A percentile compares a stretch with the other conserved stretches of the same genome.
These are phyloP conservation scores for Trichoderma semiorbis DNA, from an alignment of 2,329 filamentous ascomycete species.

Conservation along the genomic window DNA sequence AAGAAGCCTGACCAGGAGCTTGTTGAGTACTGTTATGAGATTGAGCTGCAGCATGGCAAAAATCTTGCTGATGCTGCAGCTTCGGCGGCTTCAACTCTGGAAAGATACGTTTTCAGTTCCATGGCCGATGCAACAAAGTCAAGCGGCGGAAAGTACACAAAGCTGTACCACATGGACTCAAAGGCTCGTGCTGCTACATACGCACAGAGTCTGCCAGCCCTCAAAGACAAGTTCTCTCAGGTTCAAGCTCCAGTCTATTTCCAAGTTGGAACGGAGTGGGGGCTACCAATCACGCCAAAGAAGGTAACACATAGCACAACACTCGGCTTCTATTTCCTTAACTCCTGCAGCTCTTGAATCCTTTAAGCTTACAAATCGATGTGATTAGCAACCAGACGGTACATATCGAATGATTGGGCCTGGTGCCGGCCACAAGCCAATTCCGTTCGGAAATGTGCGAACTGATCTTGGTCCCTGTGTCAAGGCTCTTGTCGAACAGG, in stretches of 20 bases:
- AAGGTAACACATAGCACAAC: constrained; percentile 12
- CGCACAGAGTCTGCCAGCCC: constrained; percentile 15
- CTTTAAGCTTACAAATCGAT: background rate
- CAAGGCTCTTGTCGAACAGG: constrained; percentile 18
- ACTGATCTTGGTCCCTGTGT: constrained; percentile 20
- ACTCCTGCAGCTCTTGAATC: background rate
- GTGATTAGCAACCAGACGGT: constrained; percentile 18
- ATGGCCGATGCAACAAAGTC: constrained; percentile 35
- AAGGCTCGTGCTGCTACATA: constrained; percentile 38
- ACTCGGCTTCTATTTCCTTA: background rate
- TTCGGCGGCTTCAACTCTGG: constrained; percentile 27
- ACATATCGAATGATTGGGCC: constrained; percentile 21
- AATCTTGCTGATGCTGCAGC: constrained; percentile 38
- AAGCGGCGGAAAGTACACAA: constrained; percentile 40
- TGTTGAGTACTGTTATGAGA: constrained; percentile 29
- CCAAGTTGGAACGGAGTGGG: constrained; percentile 19
- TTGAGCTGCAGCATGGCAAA: constrained; percentile 35
- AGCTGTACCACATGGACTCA: constrained; percentile 41
- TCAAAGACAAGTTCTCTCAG: constrained; percentile 19
- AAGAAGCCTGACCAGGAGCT: constrained; percentile 31
- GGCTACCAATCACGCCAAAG: constrained; percentile 19
- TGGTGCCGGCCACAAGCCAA: constrained; percentile 19
- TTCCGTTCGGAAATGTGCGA: constrained; percentile 19
- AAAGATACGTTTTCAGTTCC: constrained; percentile 39
- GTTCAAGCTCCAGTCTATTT: constrained; percentile 22